These are phyloP conservation scores for Penicillium sp. DNA, from an alignment of 2,329 filamentous ascomycete genomes.

Conservation along the genomic window DNA sequence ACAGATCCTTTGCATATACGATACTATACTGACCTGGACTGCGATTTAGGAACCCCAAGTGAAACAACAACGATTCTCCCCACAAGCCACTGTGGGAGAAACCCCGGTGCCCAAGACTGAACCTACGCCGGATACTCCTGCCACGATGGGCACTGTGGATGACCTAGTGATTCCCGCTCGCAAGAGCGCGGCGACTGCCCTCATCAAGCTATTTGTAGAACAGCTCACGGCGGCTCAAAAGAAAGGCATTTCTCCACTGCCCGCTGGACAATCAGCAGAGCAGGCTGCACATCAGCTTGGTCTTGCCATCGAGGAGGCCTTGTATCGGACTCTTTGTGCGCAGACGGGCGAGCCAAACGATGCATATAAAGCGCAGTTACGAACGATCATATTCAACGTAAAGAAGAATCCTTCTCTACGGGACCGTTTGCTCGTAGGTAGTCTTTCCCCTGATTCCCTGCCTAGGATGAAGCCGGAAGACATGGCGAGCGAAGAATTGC, in stretches of 20 bases:
- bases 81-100: constrained; percentile 26
- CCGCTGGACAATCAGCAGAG: constrained; percentile 66
- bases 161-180: constrained; percentile 66
- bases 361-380: constrained; percentile 67
- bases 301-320: constrained; percentile 76
- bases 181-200: constrained; percentile 69
- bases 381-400: constrained; percentile 80
- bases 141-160: constrained; percentile 43
- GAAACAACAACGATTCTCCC: constrained; percentile 47
- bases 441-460: constrained; percentile 73
- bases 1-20: background rate
- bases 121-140: constrained; percentile 35
- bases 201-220: constrained; percentile 71
- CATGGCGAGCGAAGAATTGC: constrained; percentile 88
- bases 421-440: constrained; percentile 72
- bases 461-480: constrained; percentile 89
- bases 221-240: constrained; percentile 71
- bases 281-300: constrained; percentile 71
- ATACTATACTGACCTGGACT: constrained; percentile 28
- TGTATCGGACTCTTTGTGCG: constrained; percentile 58
- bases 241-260: constrained; percentile 64
- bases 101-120: constrained; percentile 38
- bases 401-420: constrained; percentile 84
- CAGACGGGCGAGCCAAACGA: constrained; percentile 57
- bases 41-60: constrained; percentile 42